Base-by-base conservation (phyloP, 352 stramenopile genomes). In the Phytopythium ostracodes region DNA sequence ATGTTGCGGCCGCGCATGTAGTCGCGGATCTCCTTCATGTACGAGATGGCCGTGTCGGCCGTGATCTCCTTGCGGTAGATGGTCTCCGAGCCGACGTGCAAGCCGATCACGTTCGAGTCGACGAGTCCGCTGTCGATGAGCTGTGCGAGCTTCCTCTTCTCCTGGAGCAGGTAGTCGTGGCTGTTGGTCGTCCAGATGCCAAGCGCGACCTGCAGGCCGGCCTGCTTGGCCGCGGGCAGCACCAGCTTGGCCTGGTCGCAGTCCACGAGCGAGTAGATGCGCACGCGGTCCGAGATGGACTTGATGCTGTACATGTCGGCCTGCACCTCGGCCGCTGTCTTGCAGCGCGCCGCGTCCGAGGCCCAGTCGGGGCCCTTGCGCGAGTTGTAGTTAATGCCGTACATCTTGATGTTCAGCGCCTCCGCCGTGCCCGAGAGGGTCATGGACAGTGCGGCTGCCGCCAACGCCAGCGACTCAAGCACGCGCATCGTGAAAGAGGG, bases 351-450 rank as follows among this genome's bases (percentile, higher is more conserved):
- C 20, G 56, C 68, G 14, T 70, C 47, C 6, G 75, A 8, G 0
- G 63, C 65, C 77, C 77, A 90, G 52, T 90, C 80, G 4, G 73
- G 67, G 0, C 68, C 77, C 56, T 79, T 87, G 47, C 81, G 79
- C 20, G 77, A 70, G 71, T 87, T 89, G 71, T 91, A 92, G 73
- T 92, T 91, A 61, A 90, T 66, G n/a, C 84, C 81, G 31, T 79
- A 75, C 58, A 92, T 70, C 36, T 72, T 78, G 50, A 87, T 76
- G 56, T 82, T 81, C 49, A 84, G 65, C 44, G 66, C 72, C 25
- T 82, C 61, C 2, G 35, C 57, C 25, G 47, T 38, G 47, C 27
- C 15, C 47, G 47, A n/a, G 25, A 54, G 47, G 14, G 47, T 36
- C 25, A 69, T 36, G 44, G 53, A 46, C 1, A 62, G 59, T 15